phyloP scores from a whole-genome alignment of 169 alveolate genomes.

The Eimeria sp. region DNA sequence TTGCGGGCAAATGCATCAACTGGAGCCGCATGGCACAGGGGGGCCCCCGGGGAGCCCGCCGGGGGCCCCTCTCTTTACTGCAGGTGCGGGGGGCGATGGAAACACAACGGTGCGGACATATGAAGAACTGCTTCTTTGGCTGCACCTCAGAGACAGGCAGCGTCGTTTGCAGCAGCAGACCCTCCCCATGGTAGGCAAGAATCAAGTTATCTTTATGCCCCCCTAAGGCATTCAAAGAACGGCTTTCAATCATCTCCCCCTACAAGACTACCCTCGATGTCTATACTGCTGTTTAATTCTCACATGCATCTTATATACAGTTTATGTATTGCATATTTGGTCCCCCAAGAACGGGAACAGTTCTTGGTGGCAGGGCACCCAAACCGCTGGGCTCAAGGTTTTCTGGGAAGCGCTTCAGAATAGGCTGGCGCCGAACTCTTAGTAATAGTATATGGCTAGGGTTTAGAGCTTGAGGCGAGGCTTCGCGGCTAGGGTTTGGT shows the following conservation, averaged over 20 bases:
- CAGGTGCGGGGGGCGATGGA: constrained; percentile 32
- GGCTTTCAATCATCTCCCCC: background rate
- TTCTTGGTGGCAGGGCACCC: background rate
- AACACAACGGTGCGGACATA: background rate
- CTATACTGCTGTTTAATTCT: background rate
- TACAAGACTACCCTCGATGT: background rate
- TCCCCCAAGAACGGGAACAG: background rate
- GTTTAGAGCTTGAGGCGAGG: background rate
- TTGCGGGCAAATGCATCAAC: background rate
- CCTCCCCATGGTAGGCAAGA: constrained; percentile 60
- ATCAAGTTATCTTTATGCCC: constrained; percentile 52
- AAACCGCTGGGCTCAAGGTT: background rate
- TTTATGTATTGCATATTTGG: background rate
- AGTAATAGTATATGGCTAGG: background rate
- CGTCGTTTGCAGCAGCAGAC: constrained; percentile 69
- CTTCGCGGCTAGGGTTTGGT: background rate
- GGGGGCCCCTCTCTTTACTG: constrained; percentile 19
- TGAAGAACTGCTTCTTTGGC: constrained; percentile 59
- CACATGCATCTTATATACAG: background rate
- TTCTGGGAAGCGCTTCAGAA: background rate
- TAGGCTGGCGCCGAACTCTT: background rate
- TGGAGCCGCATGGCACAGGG: background rate
- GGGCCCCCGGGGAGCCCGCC: background rate
- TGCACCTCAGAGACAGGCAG: constrained; percentile 24
- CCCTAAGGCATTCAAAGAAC: background rate